Percentiles rank a stretch among this genome's conserved stretches.
These are phyloP conservation scores for Sonneratia caseolaris DNA, from an alignment of 345 rosid species.

Conservation along the genomic window DNA sequence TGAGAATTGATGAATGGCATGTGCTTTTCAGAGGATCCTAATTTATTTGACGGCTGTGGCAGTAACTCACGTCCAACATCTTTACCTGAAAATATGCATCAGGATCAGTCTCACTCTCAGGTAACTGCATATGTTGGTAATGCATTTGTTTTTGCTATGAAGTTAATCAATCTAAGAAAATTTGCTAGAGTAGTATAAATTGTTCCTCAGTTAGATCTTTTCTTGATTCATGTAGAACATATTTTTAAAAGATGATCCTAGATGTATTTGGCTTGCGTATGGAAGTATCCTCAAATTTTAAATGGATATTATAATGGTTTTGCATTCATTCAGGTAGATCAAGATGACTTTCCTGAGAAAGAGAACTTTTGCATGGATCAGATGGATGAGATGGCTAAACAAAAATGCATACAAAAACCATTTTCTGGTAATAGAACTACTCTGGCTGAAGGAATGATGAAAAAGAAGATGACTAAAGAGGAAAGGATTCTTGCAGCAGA, in stretches of 20 bases:
- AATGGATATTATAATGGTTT: background rate
- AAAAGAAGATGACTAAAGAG: conserved; percentile 41
- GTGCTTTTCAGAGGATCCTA: conserved; percentile 4
- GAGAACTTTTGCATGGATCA: conserved; percentile 41
- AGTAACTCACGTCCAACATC: conserved; percentile 16
- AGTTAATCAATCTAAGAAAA: background rate
- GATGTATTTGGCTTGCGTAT: background rate
- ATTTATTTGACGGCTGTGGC: conserved; percentile 9
- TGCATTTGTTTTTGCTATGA: background rate
- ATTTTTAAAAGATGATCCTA: background rate
- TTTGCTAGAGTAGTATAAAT: background rate
- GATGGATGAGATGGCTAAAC: conserved; percentile 12
- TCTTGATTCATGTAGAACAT: background rate
- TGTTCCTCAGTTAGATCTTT: background rate
- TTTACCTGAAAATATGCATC: conserved; percentile 17
- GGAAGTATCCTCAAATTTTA: background rate
- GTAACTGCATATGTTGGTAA: conserved; percentile 18
- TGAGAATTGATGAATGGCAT: background rate
- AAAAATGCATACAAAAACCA: conserved; percentile 8
- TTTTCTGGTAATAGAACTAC: conserved; percentile 20
- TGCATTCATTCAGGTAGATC: conserved; percentile 32
- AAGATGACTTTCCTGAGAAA: conserved; percentile 39
- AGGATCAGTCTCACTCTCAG: conserved; percentile 7
- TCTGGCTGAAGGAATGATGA: conserved; percentile 25
- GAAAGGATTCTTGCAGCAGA: conserved; percentile 44